These are phyloP conservation scores for Pseudisothecium myosuroides DNA, from an alignment of 225 moss, liverwort and hornwort species.

Conservation along the genomic window DNA sequence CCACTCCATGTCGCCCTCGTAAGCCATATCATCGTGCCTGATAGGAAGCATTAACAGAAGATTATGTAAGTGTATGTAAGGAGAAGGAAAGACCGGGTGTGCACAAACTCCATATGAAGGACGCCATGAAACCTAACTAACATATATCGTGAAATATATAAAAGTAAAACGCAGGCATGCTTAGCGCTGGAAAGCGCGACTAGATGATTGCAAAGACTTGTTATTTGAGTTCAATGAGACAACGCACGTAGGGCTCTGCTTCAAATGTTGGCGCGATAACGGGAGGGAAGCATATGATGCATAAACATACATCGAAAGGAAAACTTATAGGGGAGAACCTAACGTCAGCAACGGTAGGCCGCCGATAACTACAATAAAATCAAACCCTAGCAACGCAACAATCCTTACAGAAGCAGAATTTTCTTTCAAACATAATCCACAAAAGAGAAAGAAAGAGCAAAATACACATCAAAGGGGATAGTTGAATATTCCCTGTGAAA, in stretches of 20 bases:
- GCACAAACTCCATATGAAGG: background rate
- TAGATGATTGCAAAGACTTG: background rate
- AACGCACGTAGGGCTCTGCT: background rate
- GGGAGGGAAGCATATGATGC: background rate
- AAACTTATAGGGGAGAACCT: background rate
- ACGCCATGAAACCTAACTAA: background rate
- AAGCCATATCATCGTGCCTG: slow-evolving; percentile 70
- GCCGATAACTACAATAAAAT: background rate
- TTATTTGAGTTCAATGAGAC: background rate
- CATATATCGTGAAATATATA: background rate
- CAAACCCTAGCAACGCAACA: background rate
- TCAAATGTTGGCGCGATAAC: background rate
- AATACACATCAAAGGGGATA: background rate
- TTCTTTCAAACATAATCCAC: background rate
- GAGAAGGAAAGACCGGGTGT: background rate
- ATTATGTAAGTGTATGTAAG: background rate
- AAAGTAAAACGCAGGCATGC: background rate
- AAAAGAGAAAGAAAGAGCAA: background rate
- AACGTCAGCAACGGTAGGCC: background rate
- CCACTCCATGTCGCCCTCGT: slow-evolving; percentile 71
- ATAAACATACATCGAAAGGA: background rate
- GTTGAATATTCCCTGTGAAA: background rate
- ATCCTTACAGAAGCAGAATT: background rate
- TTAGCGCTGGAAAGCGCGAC: background rate
- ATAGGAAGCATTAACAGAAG: background rate